Evolutionary conservation across 2,329 filamentous ascomycete species (phyloP), one percentile per base, ranked within the genome.

Genomic region (Xylaria arbuscula): DNA sequence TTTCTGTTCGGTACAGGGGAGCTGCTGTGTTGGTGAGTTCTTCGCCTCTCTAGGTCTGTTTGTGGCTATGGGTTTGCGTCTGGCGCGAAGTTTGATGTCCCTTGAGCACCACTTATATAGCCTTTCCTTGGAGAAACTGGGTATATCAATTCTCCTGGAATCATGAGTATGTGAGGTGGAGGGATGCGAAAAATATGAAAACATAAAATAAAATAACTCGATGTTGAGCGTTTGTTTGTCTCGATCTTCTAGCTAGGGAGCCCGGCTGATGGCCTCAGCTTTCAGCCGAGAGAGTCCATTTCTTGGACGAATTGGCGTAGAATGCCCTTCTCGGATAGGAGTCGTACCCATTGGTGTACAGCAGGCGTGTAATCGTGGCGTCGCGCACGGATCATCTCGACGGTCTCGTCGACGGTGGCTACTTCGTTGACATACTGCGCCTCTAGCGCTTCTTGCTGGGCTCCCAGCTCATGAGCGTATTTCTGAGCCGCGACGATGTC

Each of bases 361-460:
- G 89, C 87, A 0, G 89, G 88, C 0, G 88, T 89, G 75, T 92
- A 92, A 75, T 97, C 92, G 74, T 88, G 86, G 74, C 87, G 86
- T 2, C 89, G 82, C 34, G 85, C 84, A 24, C 81, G 80, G 3
- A 89, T 87, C 55, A 85, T 84, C 54, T 83, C 79, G 24, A 86
- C 82, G 66, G 88, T 86, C 13, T 84, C 83, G 1, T 80, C 80
- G 47, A 72, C 62, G 0, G 64, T 53, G 6, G 79, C 77, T 40
- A 83, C 72, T 74, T 90, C 88, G n/a, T 81, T 80, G 17, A 82
- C 78, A 64, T 88, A 87, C 64, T 82, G 79, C 54, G 76, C 76
- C 66, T 83, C 80, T 19, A 87, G 76, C 1, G 76, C 75, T 24
- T 79, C 79, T 62, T 85, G 82, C 50, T 84, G 81, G 1, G 73